These are phyloP conservation scores for Verticillium nubilum DNA, from an alignment of 2,329 filamentous ascomycete species.

Conservation along the genomic window DNA sequence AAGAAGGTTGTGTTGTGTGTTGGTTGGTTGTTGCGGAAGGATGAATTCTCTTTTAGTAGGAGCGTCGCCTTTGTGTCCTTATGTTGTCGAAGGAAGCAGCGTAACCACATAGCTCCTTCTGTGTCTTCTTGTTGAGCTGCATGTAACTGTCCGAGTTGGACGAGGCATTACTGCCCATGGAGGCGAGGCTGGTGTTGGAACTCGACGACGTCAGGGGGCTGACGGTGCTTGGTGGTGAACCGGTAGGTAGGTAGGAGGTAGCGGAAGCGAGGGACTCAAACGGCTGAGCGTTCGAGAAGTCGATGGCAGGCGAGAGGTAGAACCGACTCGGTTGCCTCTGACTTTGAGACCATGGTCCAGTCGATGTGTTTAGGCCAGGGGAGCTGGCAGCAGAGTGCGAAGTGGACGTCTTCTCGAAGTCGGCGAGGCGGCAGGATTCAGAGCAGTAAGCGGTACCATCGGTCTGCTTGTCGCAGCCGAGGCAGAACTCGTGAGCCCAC, in stretches of 20 bases:
- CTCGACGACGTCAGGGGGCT: slow-evolving; percentile 47
- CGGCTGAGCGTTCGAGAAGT: slow-evolving; percentile 63
- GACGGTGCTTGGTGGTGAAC: slow-evolving; percentile 17
- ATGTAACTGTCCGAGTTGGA: slow-evolving; percentile 41
- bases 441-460: slow-evolving; percentile 83
- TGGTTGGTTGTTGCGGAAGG: slow-evolving; percentile 14
- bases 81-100: slow-evolving; percentile 85
- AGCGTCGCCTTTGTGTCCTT: slow-evolving; percentile 53
- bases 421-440: slow-evolving; percentile 81
- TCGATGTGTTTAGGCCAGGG: slow-evolving; percentile 43
- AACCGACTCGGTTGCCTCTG: slow-evolving; percentile 37
- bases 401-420: slow-evolving; percentile 68
- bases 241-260: slow-evolving; percentile 30
- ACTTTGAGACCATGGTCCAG: slow-evolving; percentile 43
- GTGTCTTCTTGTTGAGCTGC: slow-evolving; percentile 68
- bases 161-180: slow-evolving; percentile 56
- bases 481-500: slow-evolving; percentile 91
- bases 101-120: slow-evolving; percentile 77
- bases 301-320: slow-evolving; percentile 68
- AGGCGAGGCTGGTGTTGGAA: slow-evolving; percentile 79
- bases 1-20: slow-evolving; percentile 15
- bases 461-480: slow-evolving; percentile 87
- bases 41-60: slow-evolving; percentile 33
- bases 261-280: slow-evolving; percentile 45
- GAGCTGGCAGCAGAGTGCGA: slow-evolving; percentile 55